These are phyloP conservation scores for Tolypocladium amazonense DNA, from an alignment of 2,329 filamentous ascomycete species.

Conservation along the genomic window DNA sequence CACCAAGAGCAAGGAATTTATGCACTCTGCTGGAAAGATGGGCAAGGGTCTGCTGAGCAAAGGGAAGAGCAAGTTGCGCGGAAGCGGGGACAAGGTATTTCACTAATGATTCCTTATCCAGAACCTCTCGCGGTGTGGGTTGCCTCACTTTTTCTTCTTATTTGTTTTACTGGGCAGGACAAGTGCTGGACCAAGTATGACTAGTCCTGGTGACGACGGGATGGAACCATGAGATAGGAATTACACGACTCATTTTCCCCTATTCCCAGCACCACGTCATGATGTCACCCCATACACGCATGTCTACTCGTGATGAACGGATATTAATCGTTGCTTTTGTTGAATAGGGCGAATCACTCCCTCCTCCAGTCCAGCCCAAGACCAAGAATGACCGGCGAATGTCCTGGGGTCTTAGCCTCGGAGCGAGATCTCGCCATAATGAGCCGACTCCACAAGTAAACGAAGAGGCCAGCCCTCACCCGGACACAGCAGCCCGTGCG, in stretches of 20 bases:
- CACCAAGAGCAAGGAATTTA: slow-evolving; percentile 76
- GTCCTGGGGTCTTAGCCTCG: slow-evolving; percentile 32
- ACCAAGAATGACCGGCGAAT: slow-evolving; percentile 28
- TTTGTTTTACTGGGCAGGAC: slow-evolving; percentile 10
- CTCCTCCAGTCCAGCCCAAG: slow-evolving; percentile 23
- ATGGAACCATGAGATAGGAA: slow-evolving; percentile 30
- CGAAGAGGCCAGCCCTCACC: slow-evolving; percentile 8
- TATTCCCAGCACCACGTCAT: slow-evolving; percentile 1
- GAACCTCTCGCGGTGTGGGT: slow-evolving; percentile 9
- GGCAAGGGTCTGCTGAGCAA: slow-evolving; percentile 88
- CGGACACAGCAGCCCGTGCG: slow-evolving; percentile 6
- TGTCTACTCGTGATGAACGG: slow-evolving; percentile 15
- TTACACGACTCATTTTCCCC: slow-evolving; percentile 22
- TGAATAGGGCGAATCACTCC: slow-evolving; percentile 24
- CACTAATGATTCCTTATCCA: slow-evolving; percentile 39
- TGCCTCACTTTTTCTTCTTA: slow-evolving; percentile 5
- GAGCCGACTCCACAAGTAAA: slow-evolving; percentile 10
- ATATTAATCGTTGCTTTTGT: slow-evolving; percentile 21
- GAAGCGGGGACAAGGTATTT: slow-evolving; percentile 80
- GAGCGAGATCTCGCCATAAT: slow-evolving; percentile 19
- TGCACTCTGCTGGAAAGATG: slow-evolving; percentile 78
- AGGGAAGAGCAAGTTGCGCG: slow-evolving; percentile 72
- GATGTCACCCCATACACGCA: slow-evolving; percentile 10
- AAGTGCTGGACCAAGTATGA: slow-evolving; percentile 15
- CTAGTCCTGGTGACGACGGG: slow-evolving; percentile 15